phyloP scores from a whole-genome alignment of 352 stramenopile species.

The Thraustotheca clavata region DNA sequence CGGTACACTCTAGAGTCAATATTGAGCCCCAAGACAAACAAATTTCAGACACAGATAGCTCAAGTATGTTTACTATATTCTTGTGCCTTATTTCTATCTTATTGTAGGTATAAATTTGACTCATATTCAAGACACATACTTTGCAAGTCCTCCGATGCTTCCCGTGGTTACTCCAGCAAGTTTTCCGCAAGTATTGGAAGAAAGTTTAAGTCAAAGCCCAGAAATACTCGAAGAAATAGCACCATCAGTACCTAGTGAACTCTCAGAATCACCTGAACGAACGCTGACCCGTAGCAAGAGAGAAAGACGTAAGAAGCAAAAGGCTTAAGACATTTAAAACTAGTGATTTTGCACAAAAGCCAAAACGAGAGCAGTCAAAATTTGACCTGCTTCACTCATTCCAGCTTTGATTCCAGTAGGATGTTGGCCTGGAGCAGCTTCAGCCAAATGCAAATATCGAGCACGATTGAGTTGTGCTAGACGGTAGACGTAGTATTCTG shows the following conservation, averaged over 20 bases:
- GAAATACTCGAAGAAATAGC: not conserved
- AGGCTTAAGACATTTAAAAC: not conserved
- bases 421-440: conserved; percentile 14
- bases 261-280: too few relatives aligned
- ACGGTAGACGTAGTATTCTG: conserved; percentile 16
- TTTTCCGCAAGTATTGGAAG: too few relatives aligned
- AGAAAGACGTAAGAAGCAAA: not conserved
- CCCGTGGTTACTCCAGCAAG: not conserved
- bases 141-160: not conserved
- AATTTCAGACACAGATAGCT: not conserved
- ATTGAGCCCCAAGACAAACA: not conserved
- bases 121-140: conserved; percentile 17
- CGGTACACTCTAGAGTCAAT: not conserved
- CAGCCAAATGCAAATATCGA: conserved; percentile 15
- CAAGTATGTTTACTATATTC: not conserved
- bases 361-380: conserved; percentile 18
- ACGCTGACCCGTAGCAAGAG: not conserved
- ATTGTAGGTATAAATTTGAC: not conserved
- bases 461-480: not conserved
- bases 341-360: conserved; percentile 18
- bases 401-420: conserved; percentile 9
- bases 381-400: conserved; percentile 21
- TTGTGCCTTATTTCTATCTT: not conserved
- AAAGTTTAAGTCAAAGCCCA: not conserved
- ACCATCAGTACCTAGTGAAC: too few relatives aligned